Evolutionary conservation across 306 rosid genomes (phyloP).

Genomic region (Erythrophleum fordii): DNA sequence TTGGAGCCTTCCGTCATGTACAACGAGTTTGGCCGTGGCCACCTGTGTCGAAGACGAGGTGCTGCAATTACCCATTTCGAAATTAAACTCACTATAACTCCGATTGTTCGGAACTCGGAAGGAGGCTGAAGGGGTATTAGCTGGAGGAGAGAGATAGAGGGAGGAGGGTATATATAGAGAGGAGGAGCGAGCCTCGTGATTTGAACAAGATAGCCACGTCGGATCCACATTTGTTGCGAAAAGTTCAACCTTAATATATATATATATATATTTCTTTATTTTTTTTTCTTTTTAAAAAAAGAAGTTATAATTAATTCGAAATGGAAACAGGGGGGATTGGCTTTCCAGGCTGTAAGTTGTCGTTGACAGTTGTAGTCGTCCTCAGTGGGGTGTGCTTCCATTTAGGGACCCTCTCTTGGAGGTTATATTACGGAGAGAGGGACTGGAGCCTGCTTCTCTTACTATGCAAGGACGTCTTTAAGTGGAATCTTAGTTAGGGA

Average conservation of each 20-base stretch:
- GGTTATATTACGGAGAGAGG: constrained; percentile 34
- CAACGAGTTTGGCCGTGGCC: constrained; percentile 75
- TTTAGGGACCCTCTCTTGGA: constrained; percentile 32
- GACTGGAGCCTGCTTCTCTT: neutral
- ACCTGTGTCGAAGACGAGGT: constrained; percentile 62
- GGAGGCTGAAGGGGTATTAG: neutral
- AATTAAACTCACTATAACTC: neutral
- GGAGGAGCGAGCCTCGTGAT: neutral
- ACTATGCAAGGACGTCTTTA: no score
- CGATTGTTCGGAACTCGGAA: no score
- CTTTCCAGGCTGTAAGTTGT: constrained; percentile 86
- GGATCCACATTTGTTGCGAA: constrained; percentile 32
- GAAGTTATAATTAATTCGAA: neutral
- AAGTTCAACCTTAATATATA: no score
- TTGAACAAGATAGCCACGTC: constrained; percentile 52
- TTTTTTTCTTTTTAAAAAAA: neutral
- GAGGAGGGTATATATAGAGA: constrained; percentile 36
- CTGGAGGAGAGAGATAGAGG: constrained; percentile 32
- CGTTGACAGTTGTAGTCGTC: constrained; percentile 74
- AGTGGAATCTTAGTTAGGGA: no score
- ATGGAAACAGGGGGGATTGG: constrained; percentile 38
- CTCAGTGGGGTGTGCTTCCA: neutral
- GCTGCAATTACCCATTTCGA: constrained; percentile 76
- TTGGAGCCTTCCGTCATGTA: constrained; percentile 67
- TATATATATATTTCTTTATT: neutral